Evolutionary conservation across 345 rosid genomes (phyloP).

Genomic region (Camelina sativa): DNA sequence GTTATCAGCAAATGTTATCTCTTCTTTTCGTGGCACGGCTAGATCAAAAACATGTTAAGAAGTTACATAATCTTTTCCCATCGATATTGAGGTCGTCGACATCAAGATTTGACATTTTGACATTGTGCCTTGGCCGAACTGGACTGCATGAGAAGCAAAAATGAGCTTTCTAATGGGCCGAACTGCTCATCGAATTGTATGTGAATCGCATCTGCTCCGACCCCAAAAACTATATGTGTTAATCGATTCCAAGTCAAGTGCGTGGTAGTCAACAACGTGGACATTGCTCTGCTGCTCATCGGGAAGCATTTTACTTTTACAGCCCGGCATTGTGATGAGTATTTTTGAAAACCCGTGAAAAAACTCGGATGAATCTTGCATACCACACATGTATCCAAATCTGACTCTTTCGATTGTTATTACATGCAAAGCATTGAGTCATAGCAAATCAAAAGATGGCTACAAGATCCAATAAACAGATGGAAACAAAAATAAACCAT

Average conservation of each 20-base stretch:
- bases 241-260: not conserved
- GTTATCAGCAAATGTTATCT: too few relatives aligned
- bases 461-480: not conserved
- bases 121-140: not conserved
- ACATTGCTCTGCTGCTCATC: not conserved
- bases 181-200: not conserved
- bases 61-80: not conserved
- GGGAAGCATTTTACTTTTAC: not conserved
- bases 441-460: not conserved
- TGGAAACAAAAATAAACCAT: not conserved
- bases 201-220: not conserved
- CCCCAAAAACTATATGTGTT: not conserved
- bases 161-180: not conserved
- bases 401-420: not conserved
- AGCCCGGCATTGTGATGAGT: not conserved
- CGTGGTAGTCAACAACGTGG: not conserved
- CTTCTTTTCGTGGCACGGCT: not conserved
- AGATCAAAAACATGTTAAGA: not conserved
- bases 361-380: not conserved
- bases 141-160: not conserved
- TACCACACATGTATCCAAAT: not conserved
- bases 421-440: not conserved
- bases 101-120: not conserved
- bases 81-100: not conserved
- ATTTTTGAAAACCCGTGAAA: not conserved